These are phyloP conservation scores for Psidium friedrichsthalianum DNA, from an alignment of 345 rosid genomes.

Conservation along the genomic window DNA sequence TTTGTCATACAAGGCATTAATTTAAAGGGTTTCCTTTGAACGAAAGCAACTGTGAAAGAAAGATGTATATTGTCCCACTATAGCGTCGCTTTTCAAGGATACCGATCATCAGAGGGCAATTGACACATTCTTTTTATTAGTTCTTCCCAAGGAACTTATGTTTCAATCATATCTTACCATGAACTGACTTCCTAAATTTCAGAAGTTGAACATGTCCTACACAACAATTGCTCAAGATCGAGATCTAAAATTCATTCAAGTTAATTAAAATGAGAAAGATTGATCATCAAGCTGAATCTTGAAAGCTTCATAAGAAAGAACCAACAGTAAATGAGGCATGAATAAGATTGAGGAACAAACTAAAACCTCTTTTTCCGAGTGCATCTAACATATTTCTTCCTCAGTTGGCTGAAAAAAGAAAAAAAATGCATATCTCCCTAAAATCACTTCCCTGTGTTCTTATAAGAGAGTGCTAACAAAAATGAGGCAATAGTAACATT, in stretches of 20 bases:
- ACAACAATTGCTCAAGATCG: neutral
- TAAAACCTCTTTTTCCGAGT: neutral
- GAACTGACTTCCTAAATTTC: neutral
- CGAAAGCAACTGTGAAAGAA: neutral
- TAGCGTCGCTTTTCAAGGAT: neutral
- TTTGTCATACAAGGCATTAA: neutral
- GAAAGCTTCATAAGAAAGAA: neutral
- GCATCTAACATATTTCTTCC: neutral
- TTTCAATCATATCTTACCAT: neutral
- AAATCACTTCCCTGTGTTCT: neutral
- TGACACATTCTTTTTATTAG: neutral
- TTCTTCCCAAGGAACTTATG: neutral
- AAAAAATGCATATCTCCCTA: neutral
- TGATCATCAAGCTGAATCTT: neutral
- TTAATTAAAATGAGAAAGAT: neutral
- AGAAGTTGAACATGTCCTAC: neutral
- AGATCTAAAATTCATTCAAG: neutral
- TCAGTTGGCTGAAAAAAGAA: neutral
- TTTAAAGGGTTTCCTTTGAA: neutral
- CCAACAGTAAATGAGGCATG: neutral
- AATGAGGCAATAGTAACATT: neutral
- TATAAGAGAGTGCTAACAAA: neutral
- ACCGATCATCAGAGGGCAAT: neutral
- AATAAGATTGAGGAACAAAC: neutral
- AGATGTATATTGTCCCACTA: neutral